Evolutionary conservation across 352 stramenopile genomes (phyloP).

Genomic region (Phytophthora aleatoria): DNA sequence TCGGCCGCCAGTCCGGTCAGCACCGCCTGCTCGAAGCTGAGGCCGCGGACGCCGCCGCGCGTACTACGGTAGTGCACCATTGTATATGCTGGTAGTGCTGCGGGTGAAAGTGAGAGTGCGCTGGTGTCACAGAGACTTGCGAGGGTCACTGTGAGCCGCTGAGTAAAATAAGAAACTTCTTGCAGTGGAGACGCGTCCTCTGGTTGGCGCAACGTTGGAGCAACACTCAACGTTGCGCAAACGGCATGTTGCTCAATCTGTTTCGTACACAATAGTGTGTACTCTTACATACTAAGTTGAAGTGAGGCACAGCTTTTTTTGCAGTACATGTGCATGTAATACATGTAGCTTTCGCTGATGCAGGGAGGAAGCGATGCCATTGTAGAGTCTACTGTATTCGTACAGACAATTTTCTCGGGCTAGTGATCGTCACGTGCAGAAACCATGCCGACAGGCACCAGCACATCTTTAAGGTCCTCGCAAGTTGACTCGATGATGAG

Average conservation of each 20-base stretch:
- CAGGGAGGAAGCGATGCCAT: no score
- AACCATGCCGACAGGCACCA: conserved; percentile 1
- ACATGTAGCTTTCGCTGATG: no score
- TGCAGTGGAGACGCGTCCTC: conserved; percentile 19
- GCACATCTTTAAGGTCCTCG: conserved; percentile 2
- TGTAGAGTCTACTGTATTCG: no score
- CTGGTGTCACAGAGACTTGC: neutral
- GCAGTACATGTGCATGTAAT: no score
- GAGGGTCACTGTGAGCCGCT: neutral
- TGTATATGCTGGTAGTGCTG: neutral
- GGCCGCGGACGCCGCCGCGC: conserved; percentile 73
- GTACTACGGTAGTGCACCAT: conserved; percentile 90
- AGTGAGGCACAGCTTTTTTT: no score
- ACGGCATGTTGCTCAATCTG: conserved; percentile 7
- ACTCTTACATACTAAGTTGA: no score
- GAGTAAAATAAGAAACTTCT: conserved; percentile 21
- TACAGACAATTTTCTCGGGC: no score
- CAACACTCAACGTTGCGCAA: conserved; percentile 21
- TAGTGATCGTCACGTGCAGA: conserved; percentile 1
- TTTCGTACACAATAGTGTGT: conserved; percentile 13
- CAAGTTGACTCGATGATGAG: neutral
- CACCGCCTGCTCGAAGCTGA: conserved; percentile 89
- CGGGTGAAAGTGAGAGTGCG: conserved; percentile 15
- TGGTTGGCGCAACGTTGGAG: conserved; percentile 2
- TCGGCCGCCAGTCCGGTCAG: conserved; percentile 86